Evolutionary conservation across 805 yeast species (phyloP).

Genomic region (Ascoidea asiatica): DNA sequence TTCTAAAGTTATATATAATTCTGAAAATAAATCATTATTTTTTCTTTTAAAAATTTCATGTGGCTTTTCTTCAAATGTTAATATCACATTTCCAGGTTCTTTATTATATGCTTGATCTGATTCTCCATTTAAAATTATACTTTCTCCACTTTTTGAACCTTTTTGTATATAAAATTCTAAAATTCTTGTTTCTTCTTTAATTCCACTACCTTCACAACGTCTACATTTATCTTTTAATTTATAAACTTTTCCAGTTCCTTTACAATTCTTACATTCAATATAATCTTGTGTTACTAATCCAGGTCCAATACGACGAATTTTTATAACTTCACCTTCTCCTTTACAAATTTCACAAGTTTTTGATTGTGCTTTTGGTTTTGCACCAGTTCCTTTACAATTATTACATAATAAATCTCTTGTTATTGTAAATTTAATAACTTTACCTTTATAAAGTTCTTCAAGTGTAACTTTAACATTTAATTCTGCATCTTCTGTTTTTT

Average conservation of each 20-base stretch:
- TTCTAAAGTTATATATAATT: constrained; percentile 46
- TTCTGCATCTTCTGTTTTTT: constrained; percentile 53
- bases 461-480: constrained; percentile 50
- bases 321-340: constrained; percentile 55
- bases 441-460: constrained; percentile 72
- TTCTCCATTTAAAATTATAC: constrained; percentile 46
- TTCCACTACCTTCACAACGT: constrained; percentile 54
- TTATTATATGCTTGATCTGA: constrained; percentile 71
- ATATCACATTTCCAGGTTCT: constrained; percentile 63
- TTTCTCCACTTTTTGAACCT: constrained; percentile 55
- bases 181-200: constrained; percentile 50
- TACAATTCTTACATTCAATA: constrained; percentile 53
- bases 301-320: constrained; percentile 53
- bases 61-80: constrained; percentile 36
- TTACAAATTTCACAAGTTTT: constrained; percentile 52
- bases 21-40: constrained; percentile 52
- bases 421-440: constrained; percentile 58
- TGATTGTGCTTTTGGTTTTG: constrained; percentile 41
- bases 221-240: constrained; percentile 64
- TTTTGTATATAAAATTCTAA: constrained; percentile 65
- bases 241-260: constrained; percentile 51
- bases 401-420: constrained; percentile 63
- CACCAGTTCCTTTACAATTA: constrained; percentile 67
- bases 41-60: constrained; percentile 39
- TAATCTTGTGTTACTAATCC: constrained; percentile 58